Evolutionary conservation across 1,139 yeast genomes (phyloP).

Genomic region (Schizosaccharomyces versatilis): DNA sequence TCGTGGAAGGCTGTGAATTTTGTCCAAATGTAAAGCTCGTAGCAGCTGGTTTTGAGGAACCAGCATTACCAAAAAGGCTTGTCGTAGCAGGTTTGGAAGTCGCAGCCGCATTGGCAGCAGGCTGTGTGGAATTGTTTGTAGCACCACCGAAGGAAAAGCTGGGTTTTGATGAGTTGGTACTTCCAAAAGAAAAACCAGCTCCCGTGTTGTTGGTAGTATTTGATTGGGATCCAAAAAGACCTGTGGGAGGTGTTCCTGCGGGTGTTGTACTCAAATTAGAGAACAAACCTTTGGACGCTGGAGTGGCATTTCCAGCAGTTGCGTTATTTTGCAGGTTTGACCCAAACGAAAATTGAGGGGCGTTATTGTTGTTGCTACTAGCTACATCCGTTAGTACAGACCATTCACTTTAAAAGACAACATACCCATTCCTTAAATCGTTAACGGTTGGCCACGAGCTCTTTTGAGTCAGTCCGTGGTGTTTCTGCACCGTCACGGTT

Average conservation of each 20-base stretch:
- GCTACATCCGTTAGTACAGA: too few relatives aligned
- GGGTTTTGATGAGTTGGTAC: neutral
- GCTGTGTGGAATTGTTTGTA: neutral
- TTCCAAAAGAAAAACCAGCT: neutral
- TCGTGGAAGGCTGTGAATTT: slow-evolving; percentile 3
- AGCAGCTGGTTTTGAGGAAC: slow-evolving; percentile 1
- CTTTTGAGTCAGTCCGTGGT: too few relatives aligned
- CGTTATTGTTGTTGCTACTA: neutral
- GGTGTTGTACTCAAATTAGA: neutral
- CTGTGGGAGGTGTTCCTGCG: neutral
- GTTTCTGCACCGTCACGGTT: too few relatives aligned
- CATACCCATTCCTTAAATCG: too few relatives aligned
- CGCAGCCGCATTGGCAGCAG: slow-evolving; percentile 4
- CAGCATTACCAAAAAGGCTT: neutral
- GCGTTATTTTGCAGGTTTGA: neutral
- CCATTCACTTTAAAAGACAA: too few relatives aligned
- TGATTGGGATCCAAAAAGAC: neutral
- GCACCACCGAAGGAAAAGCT: neutral
- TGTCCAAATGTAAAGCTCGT: too few relatives aligned
- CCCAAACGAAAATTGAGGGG: neutral
- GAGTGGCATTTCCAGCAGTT: neutral
- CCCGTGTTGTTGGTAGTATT: neutral
- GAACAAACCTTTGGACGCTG: neutral
- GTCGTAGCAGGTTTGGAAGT: slow-evolving; percentile 11
- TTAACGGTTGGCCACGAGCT: too few relatives aligned